Evolutionary conservation across 306 rosid genomes (phyloP).

Genomic region (Rosa multiflora): DNA sequence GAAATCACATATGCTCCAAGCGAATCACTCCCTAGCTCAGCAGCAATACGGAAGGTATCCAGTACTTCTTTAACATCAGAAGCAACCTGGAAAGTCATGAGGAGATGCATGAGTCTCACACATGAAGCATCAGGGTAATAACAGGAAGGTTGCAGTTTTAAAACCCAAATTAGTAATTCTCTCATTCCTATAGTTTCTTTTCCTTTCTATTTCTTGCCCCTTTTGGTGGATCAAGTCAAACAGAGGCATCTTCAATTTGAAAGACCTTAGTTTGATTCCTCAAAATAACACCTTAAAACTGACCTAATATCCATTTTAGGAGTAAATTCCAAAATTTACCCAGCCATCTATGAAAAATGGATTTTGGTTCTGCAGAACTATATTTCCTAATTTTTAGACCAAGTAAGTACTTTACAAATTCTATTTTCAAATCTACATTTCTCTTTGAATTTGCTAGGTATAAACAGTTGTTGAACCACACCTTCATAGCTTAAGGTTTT

Average conservation of each 20-base stretch:
- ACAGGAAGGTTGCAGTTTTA: background rate
- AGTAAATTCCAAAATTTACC: background rate
- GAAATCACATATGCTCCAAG: conserved; percentile 97
- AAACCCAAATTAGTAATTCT: background rate
- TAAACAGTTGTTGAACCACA: background rate
- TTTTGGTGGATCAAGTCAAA: background rate
- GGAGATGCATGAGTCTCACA: conserved; percentile 14
- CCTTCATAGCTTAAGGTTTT: background rate
- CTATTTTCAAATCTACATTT: background rate
- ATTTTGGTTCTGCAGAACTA: background rate
- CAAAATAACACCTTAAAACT: background rate
- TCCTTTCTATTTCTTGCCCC: background rate
- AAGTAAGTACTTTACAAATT: background rate
- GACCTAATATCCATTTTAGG: background rate
- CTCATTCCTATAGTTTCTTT: background rate
- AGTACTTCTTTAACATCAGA: conserved; percentile 73
- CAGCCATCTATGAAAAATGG: background rate
- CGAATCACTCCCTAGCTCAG: conserved; percentile 84
- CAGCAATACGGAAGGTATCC: conserved; percentile 79
- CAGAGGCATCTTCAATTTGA: background rate
- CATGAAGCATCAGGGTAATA: background rate
- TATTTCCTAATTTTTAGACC: background rate
- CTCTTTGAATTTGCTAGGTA: background rate
- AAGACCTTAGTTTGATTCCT: background rate
- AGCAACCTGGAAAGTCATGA: conserved; percentile 54